Evolutionary conservation across 768 basidiomycete species (phyloP), one percentile per base, ranked within the genome.

Genomic region (Tricholoma saponaceum): DNA sequence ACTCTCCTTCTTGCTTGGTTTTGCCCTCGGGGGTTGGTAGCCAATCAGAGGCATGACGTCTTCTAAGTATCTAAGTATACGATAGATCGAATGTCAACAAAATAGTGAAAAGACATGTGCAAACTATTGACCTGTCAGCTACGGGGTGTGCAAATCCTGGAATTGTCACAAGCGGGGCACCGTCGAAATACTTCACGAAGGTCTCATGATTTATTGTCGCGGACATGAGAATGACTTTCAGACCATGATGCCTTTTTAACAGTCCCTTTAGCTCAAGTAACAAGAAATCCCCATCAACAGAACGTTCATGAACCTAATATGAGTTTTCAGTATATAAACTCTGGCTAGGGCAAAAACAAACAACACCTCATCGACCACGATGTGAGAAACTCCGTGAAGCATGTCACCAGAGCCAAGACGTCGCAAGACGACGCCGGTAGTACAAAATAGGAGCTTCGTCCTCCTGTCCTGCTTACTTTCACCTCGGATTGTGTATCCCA

Each of bases 151-250:
- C 82, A 62, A 84, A 83, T 1, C 95, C 95, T 3, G 93, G 92
- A 25, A 98, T 97, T 25, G 79, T 81, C 54, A 97, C 74, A 49
- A 91, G 76, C 0, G 95, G 93, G 3, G 93, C 92, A 20, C 82
- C 79, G 51, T 83, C 69, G 67, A 96, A 97, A 69, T 98, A 98
- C 56, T 82, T 79, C 50, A 86, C 75, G 63, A 94, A 95, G n/a
- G 79, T 83, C 60, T 90, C 79, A 58, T 94, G 91, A 65, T 97
- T 95, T 70, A 96, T 95, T 0, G 95, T 98, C 4, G 95, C 95
- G 30, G 90, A 93, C 94, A 97, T 97, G 47, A 96, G 79, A 20
- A 95, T 73, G 20, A 98, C 79, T 68, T 90, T 95, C 63, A 97
- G 79, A 1, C 69, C 80, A 20, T 76, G 72, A 64, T 92, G 86